Base-by-base conservation (phyloP, 2,329 filamentous ascomycete species). In the Lecanicillium sp. region DNA sequence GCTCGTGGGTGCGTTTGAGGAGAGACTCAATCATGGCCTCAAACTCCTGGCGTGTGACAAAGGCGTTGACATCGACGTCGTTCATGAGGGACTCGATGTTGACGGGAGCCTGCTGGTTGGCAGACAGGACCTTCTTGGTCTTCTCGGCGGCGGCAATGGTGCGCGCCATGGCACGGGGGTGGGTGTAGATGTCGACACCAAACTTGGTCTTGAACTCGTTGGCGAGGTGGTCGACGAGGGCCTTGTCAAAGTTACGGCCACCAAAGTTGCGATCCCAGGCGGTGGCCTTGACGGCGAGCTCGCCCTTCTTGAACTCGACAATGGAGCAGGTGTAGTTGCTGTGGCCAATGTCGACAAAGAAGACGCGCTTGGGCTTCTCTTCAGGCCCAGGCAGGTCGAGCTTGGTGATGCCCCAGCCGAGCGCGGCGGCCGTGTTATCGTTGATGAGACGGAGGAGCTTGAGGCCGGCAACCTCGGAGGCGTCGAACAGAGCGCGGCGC, bases 71-170 rank as follows among this genome's bases (percentile, higher is more conserved):
- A 60, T 98, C 92, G 45, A 95, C 71, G 60, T 98, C 92, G 65
- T 96, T 94, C 89, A 98, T 96, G 51, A 98, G 73, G 27, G 89
- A 95, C 71, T 98, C 92, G 55, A 98, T 94, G 73, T 89, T 96
- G 63, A 98, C 67, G 35, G 90, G 87, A 14, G 90, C 88, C 57
- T 84, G 77, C 51, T 89, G 84, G 70, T 96, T 96, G 59, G 92
- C 92, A 27, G 90, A 96, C 41, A 98, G 73, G 40, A 96, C 82
- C 80, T 96, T 96, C 82, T 98, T 98, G 59, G 94, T 70, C 76
- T 95, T 95, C 75, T 98, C 92, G 40, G 89, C 88, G 41, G 85
- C 88, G 45, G 87, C 80, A 30, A 85, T 75, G 52, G 94, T 85
- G 60, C 92, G 87, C 50, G 89, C 80, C 63, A 83, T 78, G 43